phyloP scores from a whole-genome alignment of 1,284 basidiomycete species.

The Naganishia sp. region DNA sequence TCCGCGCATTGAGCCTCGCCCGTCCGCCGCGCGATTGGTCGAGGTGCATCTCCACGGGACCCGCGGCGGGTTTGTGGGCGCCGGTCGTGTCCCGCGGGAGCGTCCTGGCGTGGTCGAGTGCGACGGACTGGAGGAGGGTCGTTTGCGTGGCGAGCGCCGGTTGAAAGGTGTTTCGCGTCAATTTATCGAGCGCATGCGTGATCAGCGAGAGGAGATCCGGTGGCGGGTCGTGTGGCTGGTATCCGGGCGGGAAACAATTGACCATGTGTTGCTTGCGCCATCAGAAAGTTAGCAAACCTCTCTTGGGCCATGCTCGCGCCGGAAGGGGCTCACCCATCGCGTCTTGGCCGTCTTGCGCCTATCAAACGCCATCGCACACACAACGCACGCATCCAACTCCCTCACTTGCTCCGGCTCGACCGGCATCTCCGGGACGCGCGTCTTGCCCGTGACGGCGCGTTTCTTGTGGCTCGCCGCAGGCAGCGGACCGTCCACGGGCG shows the following conservation, averaged over 20 bases:
- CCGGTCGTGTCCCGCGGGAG: not conserved
- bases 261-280: conserved; percentile 31
- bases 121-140: conserved; percentile 30
- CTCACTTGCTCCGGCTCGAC: conserved; percentile 27
- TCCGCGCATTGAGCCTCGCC: conserved; percentile 24
- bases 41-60: conserved; percentile 16
- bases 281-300: not conserved
- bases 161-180: conserved; percentile 21
- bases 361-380: conserved; percentile 29
- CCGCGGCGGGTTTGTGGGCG: not conserved
- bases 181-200: conserved; percentile 10
- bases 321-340: conserved; percentile 31
- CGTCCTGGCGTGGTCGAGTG: conserved; percentile 8
- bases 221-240: not conserved
- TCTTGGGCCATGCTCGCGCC: not conserved
- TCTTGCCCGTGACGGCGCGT: conserved; percentile 4
- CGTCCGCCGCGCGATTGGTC: conserved; percentile 6
- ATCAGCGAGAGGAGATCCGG: conserved; percentile 14
- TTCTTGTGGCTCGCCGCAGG: not conserved
- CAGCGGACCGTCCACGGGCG: not conserved
- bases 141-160: conserved; percentile 26
- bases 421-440: conserved; percentile 26
- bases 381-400: conserved; percentile 30
- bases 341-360: conserved; percentile 30
- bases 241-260: conserved; percentile 18